Base-by-base conservation (phyloP, 2,329 filamentous ascomycete species). In the Berkeleyomyces basicola region DNA sequence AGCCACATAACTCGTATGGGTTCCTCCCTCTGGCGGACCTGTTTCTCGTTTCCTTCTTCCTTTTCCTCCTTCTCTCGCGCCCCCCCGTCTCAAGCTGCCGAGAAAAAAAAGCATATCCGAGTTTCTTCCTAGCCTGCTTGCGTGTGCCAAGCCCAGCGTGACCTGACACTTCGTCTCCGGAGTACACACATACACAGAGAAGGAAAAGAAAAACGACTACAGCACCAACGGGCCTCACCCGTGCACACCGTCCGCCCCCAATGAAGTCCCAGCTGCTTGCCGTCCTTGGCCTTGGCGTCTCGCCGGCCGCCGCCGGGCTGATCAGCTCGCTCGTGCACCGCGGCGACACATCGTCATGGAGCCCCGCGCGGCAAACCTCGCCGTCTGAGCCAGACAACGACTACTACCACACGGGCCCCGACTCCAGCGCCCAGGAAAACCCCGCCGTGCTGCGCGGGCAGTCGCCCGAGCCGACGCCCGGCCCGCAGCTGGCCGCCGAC, bases 401-500 rank as follows among this genome's bases (percentile, higher is more conserved):
- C 46, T 14, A 42, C 36, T 6, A 23, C 14, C 31, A 55, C 7
- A 37, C 33, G 2, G 51, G 51, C 7, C n/a, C 33, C n/a, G 51
- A 4, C 11, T 7, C 36, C 14, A 14, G 23, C 51, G n/a, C 10
- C 36, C 51, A 55, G 33, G 14, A 6, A n/a, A n/a, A 55, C 23
- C 23, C 23, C 23, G 33, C 11, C 40, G n/a, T 47, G 51, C 37
- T 33, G 69, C 61, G 33, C n/a, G 69, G 66, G 33, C 51, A 66
- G 63, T 69, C 70, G 7, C 72, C 72, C 3, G 65, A 65, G 16
- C 72, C 72, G 55, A 74, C 72, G 3, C 64, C 66, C 16, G 68
- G 68, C 0, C 72, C 69, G 9, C 61, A 70, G 33, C 57, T 70
- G 57, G 72, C 68, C 1, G 66, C 70, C 3, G 71, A 73, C 68